Base-by-base conservation (phyloP, 1,284 basidiomycete genomes). In the Boletus albobrunnescens region DNA sequence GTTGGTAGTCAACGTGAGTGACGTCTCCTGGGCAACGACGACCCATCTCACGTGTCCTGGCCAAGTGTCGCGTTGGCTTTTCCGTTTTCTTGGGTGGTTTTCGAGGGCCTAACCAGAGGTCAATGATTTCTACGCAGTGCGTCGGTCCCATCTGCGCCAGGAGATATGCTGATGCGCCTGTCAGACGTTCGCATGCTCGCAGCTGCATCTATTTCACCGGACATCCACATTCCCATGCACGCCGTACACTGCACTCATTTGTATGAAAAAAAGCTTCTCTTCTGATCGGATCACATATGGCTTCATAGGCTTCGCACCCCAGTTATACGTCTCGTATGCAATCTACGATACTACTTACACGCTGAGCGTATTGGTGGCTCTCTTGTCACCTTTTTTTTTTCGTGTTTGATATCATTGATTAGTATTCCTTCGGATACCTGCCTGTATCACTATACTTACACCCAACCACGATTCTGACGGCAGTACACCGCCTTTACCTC, bases 1-100 rank as follows among this genome's bases (percentile, higher is more conserved):
- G 47, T 63, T 40, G 53, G 48, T 17, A 39, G 52, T 40, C 62
- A 66, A 46, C 48, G 61, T 67, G 41, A 50, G 61, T 59, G 7
- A 4, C 3, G 1, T 9, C n/a, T 5, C 36, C 37, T 17, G 16
- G 22, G 2, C 7, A 5, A 0, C 42, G 1, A 27, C 24, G 17
- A 32, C 23, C 5, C 4, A 16, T 26, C 37, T 49, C 26, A 58
- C 12, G 6, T 20, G 27, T 31, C 26, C 4, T 17, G 12, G 3
- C 41, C 41, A 11, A 64, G 65, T 64, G 26, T 54, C 27, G 9
- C 52, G 20, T 41, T 64, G 54, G 58, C 17, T 64, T 39, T 46
- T 64, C 32, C 47, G 27, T 50, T 28, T 57, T 47, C 44, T 65
- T 38, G 49, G 27, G 14, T 54, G 54, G 61, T 44, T 65, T 27